Conservation (phyloP, 2,329 filamentous ascomycete genomes). For the Elsinoe perseae region DNA sequence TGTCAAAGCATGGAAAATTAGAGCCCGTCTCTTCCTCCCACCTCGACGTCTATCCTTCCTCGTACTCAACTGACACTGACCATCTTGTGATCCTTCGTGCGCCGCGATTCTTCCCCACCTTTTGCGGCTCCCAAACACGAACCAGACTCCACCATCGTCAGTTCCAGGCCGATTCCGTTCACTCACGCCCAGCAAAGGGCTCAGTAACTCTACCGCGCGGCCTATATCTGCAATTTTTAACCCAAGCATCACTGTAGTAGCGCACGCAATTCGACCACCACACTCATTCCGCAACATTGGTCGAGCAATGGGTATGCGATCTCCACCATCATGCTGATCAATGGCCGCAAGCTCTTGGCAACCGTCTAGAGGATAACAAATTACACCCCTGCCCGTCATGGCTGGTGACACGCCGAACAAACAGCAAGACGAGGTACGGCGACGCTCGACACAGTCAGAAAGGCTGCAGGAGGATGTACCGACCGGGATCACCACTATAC, state of each 20-base stretch:
- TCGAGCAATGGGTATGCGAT: background rate
- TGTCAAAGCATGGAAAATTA: too few species aligned
- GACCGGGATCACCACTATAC: constrained; percentile 7
- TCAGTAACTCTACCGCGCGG: background rate
- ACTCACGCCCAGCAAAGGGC: background rate
- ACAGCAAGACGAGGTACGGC: constrained; percentile 19
- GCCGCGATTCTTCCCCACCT: background rate
- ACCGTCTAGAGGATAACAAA: constrained; percentile 15
- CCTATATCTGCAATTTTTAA: background rate
- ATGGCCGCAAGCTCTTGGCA: constrained; percentile 12
- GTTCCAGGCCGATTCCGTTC: background rate
- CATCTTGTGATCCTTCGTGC: background rate
- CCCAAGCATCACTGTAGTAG: background rate
- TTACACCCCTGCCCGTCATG: constrained; percentile 15
- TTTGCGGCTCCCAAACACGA: constrained; percentile 10
- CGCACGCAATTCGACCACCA: background rate
- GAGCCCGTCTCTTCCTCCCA: too few species aligned
- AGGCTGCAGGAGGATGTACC: constrained; percentile 17
- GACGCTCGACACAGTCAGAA: constrained; percentile 22
- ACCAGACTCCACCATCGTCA: background rate
- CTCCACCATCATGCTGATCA: background rate
- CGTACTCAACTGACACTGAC: background rate
- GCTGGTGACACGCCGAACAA: constrained; percentile 20
- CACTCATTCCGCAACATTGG: background rate
- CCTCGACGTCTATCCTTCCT: background rate